These are phyloP conservation scores for Phytophthora chlamydospora DNA, from an alignment of 352 stramenopile genomes.

Conservation along the genomic window DNA sequence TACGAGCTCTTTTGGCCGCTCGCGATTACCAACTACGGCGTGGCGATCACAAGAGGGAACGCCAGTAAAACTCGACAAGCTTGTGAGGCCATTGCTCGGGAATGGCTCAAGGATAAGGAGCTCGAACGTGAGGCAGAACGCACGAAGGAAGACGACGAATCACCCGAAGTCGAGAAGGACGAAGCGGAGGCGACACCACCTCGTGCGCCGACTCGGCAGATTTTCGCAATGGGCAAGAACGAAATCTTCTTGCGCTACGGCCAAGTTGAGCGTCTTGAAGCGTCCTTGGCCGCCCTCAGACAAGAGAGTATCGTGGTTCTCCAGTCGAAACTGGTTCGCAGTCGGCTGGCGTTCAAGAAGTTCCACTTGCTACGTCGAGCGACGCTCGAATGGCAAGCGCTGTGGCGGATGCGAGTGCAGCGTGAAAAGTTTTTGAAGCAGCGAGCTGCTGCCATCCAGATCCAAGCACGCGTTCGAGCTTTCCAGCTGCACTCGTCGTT, in stretches of 20 bases:
- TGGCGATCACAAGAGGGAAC: constrained; percentile 31
- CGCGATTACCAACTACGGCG: constrained; percentile 31
- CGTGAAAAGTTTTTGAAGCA: constrained; percentile 50
- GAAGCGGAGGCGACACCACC: constrained; percentile 11
- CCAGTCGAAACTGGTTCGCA: constrained; percentile 60
- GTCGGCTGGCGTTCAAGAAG: constrained; percentile 38
- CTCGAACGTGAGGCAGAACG: constrained; percentile 7
- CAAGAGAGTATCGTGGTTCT: constrained; percentile 54
- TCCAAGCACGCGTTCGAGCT: constrained; percentile 48
- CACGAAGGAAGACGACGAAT: constrained; percentile 13
- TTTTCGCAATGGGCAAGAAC: constrained; percentile 71
- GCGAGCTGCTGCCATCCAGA: constrained; percentile 17
- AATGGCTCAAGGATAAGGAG: constrained; percentile 57
- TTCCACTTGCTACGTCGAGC: constrained; percentile 50
- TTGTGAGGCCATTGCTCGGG: constrained; percentile 54
- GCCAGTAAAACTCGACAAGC: constrained; percentile 34
- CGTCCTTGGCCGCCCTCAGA: constrained; percentile 45
- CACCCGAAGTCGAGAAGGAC: constrained; percentile 30
- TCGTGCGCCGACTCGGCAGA: constrained; percentile 23
- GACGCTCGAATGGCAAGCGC: constrained; percentile 49
- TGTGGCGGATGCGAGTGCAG: constrained; percentile 53
- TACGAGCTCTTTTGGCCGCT: constrained; percentile 77
- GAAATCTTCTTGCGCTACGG: constrained; percentile 85
- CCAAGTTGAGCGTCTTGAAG: constrained; percentile 76
- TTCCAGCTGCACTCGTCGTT: constrained; percentile 38